These are phyloP conservation scores for Boletales sp. DNA, from an alignment of 768 basidiomycete genomes.

Conservation along the genomic window DNA sequence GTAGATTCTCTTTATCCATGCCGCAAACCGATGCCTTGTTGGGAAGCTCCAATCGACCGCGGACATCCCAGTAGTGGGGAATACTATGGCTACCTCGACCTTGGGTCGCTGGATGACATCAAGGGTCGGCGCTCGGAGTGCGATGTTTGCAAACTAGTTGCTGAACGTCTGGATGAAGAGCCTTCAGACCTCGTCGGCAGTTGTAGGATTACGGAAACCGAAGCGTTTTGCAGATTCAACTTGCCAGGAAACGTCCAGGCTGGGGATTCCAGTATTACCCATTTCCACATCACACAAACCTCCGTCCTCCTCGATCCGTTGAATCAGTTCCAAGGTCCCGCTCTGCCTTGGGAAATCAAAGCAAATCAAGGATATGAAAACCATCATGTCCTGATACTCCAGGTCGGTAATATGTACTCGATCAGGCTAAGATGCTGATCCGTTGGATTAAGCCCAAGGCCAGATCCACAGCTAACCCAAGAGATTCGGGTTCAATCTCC, in stretches of 20 bases:
- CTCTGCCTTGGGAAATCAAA: conserved; percentile 12
- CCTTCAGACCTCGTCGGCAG: conserved; percentile 4
- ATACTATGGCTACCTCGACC: neutral
- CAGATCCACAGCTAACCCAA: neutral
- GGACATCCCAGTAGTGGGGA: too few relatives aligned
- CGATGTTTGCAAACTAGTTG: conserved; percentile 11
- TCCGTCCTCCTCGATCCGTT: conserved; percentile 2
- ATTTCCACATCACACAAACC: conserved; percentile 14
- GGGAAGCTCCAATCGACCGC: neutral
- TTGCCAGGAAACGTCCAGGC: neutral
- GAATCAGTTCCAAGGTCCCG: neutral
- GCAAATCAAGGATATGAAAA: neutral
- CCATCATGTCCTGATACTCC: conserved; percentile 7
- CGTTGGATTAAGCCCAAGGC: conserved; percentile 3
- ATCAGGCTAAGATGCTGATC: neutral
- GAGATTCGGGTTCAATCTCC: neutral
- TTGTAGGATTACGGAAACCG: neutral
- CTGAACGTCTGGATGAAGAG: conserved; percentile 10
- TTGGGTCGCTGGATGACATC: conserved; percentile 14
- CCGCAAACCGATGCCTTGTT: neutral
- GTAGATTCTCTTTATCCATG: conserved; percentile 3
- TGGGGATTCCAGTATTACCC: conserved; percentile 4
- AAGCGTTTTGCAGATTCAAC: conserved; percentile 5
- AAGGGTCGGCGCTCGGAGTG: conserved; percentile 8
- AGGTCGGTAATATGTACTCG: neutral